Evolutionary conservation across 192 early-diverging fungal genomes (phyloP), one percentile per base, ranked within the genome.

Genomic region (Chytriomyces hyalinus): DNA sequence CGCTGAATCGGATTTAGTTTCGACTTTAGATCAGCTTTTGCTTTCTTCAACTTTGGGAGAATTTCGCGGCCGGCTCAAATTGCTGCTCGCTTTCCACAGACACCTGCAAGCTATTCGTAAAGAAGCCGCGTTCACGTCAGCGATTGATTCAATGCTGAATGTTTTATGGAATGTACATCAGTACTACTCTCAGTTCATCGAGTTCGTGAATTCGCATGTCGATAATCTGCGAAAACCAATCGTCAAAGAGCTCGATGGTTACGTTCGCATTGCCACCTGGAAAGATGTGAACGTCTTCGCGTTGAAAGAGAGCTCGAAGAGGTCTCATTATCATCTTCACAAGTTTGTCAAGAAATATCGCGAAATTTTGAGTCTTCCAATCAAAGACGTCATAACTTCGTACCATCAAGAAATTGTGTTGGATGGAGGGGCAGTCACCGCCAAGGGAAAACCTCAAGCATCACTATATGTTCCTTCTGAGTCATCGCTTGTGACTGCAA

Each of bases 261-360:
- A 94, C 75, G 95, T 99, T 47, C 92, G 94, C 84, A 95, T 99
- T 75, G 96, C 97, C 5, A 93, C 88, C 59, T 99, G 96, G 95
- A 97, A 96, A 81, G 98, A 99, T 79, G 91, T 95, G 17, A 99
- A 97, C 74, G 92, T 96, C 8, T 93, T 92, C 71, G 96, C 98
- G 0, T 81, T 99, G 47, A 88, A 92, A 28, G 93, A 94, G 70
- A 94, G 93, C 84, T 95, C 98, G 0, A 91, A 91, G 50, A 91
- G 93, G 83, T 95, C 96, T 7, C 98, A 99, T 82, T 83, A 91
- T 66, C 95, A 96, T 47, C 80, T 99, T 61, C 83, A 92, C 80
- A 98, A 97, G 84, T 95, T 95, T 74, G 86, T 99, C 57, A 91
- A 91, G 28, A 92, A 93, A 74, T 97, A 95, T 80, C 83, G 92